Conservation (phyloP, 2,329 filamentous ascomycete genomes). For the Sarocladiaceae sp. region DNA sequence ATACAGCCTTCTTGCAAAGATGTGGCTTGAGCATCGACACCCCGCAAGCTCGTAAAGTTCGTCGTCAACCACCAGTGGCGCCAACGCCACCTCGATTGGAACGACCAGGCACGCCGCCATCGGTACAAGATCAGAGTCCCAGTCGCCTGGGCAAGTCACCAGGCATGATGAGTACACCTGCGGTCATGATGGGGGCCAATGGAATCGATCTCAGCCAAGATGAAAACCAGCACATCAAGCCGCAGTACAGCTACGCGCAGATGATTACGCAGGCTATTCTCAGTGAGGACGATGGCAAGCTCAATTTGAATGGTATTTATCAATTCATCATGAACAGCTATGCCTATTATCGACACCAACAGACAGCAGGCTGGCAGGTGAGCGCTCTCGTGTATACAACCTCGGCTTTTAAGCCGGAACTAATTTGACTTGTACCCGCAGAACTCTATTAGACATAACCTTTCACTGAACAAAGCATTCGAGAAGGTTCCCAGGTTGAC, state of each 20-base stretch:
- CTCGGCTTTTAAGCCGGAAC: background rate
- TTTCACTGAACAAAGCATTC: conserved; percentile 92
- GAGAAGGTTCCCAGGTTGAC: conserved; percentile 89
- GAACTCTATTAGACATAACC: conserved; percentile 96
- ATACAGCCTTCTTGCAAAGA: conserved; percentile 65
- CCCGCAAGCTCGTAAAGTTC: conserved; percentile 20
- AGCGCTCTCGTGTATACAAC: too few relatives aligned
- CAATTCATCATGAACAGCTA: conserved; percentile 88
- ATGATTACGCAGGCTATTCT: conserved; percentile 96
- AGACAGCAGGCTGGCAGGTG: conserved; percentile 82
- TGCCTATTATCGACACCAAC: conserved; percentile 84
- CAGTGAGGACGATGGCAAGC: conserved; percentile 77
- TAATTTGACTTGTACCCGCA: conserved; percentile 25
- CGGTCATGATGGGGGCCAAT: conserved; percentile 35
- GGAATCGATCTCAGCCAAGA: conserved; percentile 78
- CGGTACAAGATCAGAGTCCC: conserved; percentile 28
- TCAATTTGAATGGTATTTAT: conserved; percentile 91
- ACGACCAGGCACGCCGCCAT: conserved; percentile 57
- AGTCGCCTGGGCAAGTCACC: conserved; percentile 25
- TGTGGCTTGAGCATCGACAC: conserved; percentile 47
- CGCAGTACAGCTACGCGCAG: conserved; percentile 92
- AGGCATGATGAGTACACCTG: conserved; percentile 27
- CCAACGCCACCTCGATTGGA: conserved; percentile 53
- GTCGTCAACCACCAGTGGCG: conserved; percentile 14
- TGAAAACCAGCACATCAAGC: conserved; percentile 85